Conservation (phyloP, 2,329 filamentous ascomycete species). For the Neonectria faginata region DNA sequence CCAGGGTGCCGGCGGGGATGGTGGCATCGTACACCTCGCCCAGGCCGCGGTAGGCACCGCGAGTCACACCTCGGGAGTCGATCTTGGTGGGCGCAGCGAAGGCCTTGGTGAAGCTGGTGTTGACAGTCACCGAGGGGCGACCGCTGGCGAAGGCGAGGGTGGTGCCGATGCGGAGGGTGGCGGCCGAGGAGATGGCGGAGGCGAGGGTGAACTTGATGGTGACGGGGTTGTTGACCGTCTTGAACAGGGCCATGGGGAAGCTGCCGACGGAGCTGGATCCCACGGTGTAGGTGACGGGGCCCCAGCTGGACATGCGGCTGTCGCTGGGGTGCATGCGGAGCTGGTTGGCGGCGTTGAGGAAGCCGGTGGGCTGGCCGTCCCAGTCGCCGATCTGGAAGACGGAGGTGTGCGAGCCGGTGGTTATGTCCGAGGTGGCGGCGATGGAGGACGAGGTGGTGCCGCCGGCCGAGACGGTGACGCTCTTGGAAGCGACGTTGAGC, state of each 20-base stretch:
- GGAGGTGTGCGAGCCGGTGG: constrained; percentile 60
- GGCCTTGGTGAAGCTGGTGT: constrained; percentile 61
- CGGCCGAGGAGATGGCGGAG: constrained; percentile 60
- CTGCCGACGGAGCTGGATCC: constrained; percentile 63
- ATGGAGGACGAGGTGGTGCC: constrained; percentile 62
- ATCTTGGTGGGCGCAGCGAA: constrained; percentile 69
- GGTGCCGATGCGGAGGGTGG: constrained; percentile 73
- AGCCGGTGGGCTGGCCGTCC: constrained; percentile 73
- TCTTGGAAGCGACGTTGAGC: constrained; percentile 63
- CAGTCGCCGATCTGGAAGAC: constrained; percentile 75
- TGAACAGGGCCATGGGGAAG: constrained; percentile 76
- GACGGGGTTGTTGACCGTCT: constrained; percentile 67
- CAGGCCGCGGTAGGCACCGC: constrained; percentile 72
- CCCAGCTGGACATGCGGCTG: constrained; percentile 71
- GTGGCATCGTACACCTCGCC: constrained; percentile 73
- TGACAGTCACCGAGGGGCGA: constrained; percentile 68
- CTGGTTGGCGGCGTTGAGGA: constrained; percentile 75
- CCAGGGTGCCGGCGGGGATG: constrained; percentile 70
- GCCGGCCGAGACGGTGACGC: constrained; percentile 63
- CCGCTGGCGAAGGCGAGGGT: constrained; percentile 71
- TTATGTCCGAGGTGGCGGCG: constrained; percentile 57
- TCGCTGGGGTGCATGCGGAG: constrained; percentile 77
- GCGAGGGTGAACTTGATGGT: constrained; percentile 70
- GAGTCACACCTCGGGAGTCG: constrained; percentile 72
- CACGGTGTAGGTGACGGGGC: constrained; percentile 69